A percentile compares a stretch with the other conserved stretches of the same genome.
These are phyloP conservation scores for Pichiaceae sp. DNA, from an alignment of 1,139 yeast genomes.

Conservation along the genomic window DNA sequence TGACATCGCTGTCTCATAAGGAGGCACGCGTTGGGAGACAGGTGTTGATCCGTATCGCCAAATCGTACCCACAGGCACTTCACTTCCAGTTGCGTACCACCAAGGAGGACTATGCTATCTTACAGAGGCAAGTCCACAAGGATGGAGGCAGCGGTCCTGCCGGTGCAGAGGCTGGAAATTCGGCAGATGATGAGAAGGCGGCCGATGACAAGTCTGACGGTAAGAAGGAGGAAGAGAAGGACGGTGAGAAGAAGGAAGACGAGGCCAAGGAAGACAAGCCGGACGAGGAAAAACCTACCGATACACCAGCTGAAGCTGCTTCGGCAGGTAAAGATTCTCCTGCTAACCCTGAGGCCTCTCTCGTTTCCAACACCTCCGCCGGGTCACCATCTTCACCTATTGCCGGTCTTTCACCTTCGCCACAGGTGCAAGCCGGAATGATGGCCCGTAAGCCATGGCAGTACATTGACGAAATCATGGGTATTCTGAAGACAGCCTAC, in stretches of 20 bases:
- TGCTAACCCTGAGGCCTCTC: not conserved
- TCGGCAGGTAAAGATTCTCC: not conserved
- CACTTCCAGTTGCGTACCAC: slow-evolving; percentile 95
- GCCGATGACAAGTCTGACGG: slow-evolving; percentile 2
- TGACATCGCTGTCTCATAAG: slow-evolving; percentile 81
- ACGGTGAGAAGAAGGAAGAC: slow-evolving; percentile 2
- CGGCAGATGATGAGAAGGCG: slow-evolving; percentile 3
- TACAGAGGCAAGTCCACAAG: slow-evolving; percentile 53
- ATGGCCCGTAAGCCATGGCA: slow-evolving; percentile 71
- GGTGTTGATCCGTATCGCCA: slow-evolving; percentile 84
- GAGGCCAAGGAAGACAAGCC: slow-evolving; percentile 1
- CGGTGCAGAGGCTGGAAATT: slow-evolving; percentile 3
- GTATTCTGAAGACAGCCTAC: slow-evolving; percentile 89
- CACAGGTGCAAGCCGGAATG: slow-evolving; percentile 1
- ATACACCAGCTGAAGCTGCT: not conserved
- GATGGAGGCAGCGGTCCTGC: not conserved
- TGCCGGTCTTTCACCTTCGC: slow-evolving; percentile 2
- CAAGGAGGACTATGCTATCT: slow-evolving; percentile 83
- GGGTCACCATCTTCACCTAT: slow-evolving; percentile 6
- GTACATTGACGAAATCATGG: slow-evolving; percentile 91
- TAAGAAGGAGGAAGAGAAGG: not conserved
- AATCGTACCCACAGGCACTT: slow-evolving; percentile 93
- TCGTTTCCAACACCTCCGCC: not conserved
- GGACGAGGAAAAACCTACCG: not conserved
- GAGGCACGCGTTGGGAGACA: slow-evolving; percentile 87